Percentiles rank a stretch among this genome's conserved stretches.
Conservation (phyloP, 2,329 filamentous ascomycete genomes). For the Colletotrichum echinochloae region DNA sequence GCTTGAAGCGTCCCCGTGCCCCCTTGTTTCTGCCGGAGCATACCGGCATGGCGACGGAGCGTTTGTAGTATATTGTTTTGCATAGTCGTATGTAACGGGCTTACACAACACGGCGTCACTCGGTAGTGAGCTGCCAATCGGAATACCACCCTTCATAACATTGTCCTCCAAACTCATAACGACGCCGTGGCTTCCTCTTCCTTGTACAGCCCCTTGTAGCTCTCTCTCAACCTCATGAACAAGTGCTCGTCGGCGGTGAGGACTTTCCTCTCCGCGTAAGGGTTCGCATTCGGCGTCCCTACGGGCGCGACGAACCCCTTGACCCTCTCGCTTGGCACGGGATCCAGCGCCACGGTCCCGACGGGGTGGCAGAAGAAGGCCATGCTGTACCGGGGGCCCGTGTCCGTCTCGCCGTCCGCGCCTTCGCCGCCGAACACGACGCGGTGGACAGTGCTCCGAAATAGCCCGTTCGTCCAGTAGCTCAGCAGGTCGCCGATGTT, state of each 20-base stretch:
- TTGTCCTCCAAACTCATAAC: not conserved
- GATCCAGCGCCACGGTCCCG: constrained; percentile 62
- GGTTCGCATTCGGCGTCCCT: constrained; percentile 53
- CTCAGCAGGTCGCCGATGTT: constrained; percentile 77
- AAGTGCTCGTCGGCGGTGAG: constrained; percentile 75
- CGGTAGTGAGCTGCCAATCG: not conserved
- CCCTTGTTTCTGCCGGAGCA: not conserved
- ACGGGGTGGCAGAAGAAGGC: constrained; percentile 77
- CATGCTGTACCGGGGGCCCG: constrained; percentile 71
- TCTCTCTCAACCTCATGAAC: constrained; percentile 69
- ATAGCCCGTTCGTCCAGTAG: constrained; percentile 91
- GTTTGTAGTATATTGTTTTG: not conserved
- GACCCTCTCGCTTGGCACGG: constrained; percentile 72
- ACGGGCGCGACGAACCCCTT: constrained; percentile 52
- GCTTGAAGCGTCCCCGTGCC: constrained; percentile 45
- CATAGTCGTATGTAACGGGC: not conserved
- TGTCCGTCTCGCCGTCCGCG: constrained; percentile 58
- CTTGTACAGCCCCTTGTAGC: constrained; percentile 67
- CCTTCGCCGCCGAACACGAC: constrained; percentile 73
- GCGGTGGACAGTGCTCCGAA: constrained; percentile 89
- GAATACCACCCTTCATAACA: too few relatives aligned
- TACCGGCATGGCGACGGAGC: not conserved
- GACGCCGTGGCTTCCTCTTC: constrained; percentile 47
- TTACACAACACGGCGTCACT: not conserved
- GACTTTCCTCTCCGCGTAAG: constrained; percentile 64